phyloP scores from a whole-genome alignment of 164 flowering plant species.

The Tetrastigma voinierianum region DNA sequence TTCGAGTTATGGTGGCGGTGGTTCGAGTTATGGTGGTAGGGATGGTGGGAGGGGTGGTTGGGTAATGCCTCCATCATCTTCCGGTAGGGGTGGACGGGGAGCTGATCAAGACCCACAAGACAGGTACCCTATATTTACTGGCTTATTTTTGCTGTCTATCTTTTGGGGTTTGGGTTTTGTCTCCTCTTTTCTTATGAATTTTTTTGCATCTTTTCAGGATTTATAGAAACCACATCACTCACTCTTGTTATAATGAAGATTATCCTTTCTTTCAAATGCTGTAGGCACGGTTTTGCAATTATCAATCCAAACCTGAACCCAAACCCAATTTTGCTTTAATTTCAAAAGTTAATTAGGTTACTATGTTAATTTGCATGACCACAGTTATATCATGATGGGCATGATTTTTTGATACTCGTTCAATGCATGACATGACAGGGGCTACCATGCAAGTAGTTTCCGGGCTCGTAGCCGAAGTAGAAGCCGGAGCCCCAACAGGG shows the following conservation, averaged over 20 bases:
- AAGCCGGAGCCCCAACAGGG: constrained; percentile 35
- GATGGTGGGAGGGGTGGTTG: constrained; percentile 39
- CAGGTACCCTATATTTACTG: constrained; percentile 29
- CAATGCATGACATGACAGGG: constrained; percentile 21
- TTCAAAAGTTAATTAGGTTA: too few species aligned
- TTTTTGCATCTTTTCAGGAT: background rate
- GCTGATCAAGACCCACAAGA: constrained; percentile 37
- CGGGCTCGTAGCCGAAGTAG: constrained; percentile 16
- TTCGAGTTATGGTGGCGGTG: too few species aligned
- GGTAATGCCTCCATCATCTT: constrained; percentile 24
- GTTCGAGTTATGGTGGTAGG: constrained; percentile 42
- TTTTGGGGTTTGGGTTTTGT: background rate
- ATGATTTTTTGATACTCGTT: constrained; percentile 13
- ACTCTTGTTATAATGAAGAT: too few species aligned
- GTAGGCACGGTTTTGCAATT: background rate
- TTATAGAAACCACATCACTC: too few species aligned
- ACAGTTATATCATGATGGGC: constrained; percentile 22
- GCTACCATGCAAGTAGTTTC: background rate
- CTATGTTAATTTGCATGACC: too few species aligned
- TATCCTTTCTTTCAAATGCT: background rate
- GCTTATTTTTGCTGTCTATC: background rate
- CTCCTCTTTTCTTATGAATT: background rate
- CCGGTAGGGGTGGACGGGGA: constrained; percentile 45
- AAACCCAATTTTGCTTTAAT: too few species aligned
- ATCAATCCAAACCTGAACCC: background rate